A percentile compares a stretch with the other conserved stretches of the same genome.
phyloP scores from a whole-genome alignment of 164 flowering plant species.

The Umbellularia californica region DNA sequence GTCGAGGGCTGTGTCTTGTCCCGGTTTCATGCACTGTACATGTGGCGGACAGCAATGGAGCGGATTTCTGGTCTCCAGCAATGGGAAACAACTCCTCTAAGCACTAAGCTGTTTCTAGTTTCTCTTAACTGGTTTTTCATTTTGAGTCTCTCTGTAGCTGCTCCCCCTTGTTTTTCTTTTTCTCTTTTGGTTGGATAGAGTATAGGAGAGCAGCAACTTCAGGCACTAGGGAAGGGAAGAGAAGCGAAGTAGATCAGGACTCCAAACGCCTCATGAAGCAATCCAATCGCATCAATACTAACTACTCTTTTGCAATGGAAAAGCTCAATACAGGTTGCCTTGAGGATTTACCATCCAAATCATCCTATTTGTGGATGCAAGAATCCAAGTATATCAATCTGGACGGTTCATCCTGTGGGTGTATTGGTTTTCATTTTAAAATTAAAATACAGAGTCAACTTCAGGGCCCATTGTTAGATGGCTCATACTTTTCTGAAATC shows the following conservation, averaged over 20 bases:
- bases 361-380: too few relatives aligned
- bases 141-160: background rate
- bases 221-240: background rate
- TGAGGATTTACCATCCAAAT: background rate
- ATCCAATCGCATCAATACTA: background rate
- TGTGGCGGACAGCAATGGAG: slow-evolving; percentile 62
- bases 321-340: background rate
- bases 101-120: slow-evolving; percentile 1
- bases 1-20: slow-evolving; percentile 72
- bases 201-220: background rate
- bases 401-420: too few relatives aligned
- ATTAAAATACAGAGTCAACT: too few relatives aligned
- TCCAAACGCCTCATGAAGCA: background rate
- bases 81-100: slow-evolving; percentile 25
- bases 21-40: slow-evolving; percentile 52
- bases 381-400: too few relatives aligned
- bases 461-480: too few relatives aligned
- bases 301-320: background rate
- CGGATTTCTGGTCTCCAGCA: slow-evolving; percentile 77
- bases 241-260: background rate
- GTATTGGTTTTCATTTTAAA: too few relatives aligned
- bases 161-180: background rate
- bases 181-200: background rate
- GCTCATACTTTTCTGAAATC: too few relatives aligned
- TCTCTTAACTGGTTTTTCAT: background rate